Evolutionary conservation across 1,284 basidiomycete species (phyloP).

Genomic region (Fomitopsis schrenkii): DNA sequence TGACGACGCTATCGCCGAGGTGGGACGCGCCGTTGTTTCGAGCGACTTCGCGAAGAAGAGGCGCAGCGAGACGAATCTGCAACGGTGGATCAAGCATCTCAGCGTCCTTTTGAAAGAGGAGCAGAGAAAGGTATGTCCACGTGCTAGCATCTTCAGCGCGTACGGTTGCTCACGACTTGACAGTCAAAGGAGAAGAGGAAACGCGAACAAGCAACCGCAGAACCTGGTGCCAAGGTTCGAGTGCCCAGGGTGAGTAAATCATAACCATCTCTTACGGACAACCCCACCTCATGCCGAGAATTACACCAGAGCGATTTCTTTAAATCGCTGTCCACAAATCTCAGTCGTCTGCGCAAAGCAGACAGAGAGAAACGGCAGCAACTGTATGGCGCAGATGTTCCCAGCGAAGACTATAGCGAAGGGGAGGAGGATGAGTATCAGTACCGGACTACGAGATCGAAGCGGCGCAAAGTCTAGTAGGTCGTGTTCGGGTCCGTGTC

Average conservation of each 20-base stretch:
- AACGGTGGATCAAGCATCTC: slow-evolving; percentile 65
- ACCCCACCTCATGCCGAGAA: not conserved
- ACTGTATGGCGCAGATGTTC: slow-evolving; percentile 38
- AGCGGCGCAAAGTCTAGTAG: slow-evolving; percentile 23
- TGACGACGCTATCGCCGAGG: slow-evolving; percentile 53
- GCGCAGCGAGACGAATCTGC: slow-evolving; percentile 48
- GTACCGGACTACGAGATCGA: slow-evolving; percentile 27
- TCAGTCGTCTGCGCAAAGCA: slow-evolving; percentile 56
- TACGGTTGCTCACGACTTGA: slow-evolving; percentile 1
- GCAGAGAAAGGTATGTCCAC: slow-evolving; percentile 51
- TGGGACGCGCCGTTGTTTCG: slow-evolving; percentile 18
- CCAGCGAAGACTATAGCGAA: slow-evolving; percentile 38
- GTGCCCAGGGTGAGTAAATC: slow-evolving; percentile 47
- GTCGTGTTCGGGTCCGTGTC: not conserved
- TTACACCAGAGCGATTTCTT: slow-evolving; percentile 57
- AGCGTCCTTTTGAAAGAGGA: slow-evolving; percentile 55
- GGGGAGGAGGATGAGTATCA: slow-evolving; percentile 49
- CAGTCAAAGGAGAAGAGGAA: slow-evolving; percentile 64
- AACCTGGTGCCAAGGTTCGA: slow-evolving; percentile 42
- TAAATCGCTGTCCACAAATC: slow-evolving; percentile 47
- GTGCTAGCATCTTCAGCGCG: slow-evolving; percentile 4
- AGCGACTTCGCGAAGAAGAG: slow-evolving; percentile 33
- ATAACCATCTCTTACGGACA: not conserved
- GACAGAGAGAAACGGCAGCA: slow-evolving; percentile 47
- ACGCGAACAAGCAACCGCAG: slow-evolving; percentile 40